A percentile compares a stretch with the other conserved stretches of the same genome.
Conservation (phyloP, 768 basidiomycete genomes). For the Boletus pseudo-olivaceus region DNA sequence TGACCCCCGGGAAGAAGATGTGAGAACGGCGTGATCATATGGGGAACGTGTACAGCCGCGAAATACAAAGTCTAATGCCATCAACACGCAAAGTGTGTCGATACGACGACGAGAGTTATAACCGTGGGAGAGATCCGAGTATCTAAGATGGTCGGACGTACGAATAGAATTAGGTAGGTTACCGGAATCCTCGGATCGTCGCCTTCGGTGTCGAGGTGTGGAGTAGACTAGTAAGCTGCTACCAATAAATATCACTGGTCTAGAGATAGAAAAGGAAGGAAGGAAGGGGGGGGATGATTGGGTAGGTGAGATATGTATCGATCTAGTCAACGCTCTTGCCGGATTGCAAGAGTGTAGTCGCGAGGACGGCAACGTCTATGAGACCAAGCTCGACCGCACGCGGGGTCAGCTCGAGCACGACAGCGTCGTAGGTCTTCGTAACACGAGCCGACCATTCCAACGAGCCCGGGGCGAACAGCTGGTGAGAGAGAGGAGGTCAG, state of each 20-base stretch:
- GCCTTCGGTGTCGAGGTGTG: neutral
- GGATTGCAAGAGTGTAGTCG: conserved; percentile 52
- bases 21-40: neutral
- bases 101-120: neutral
- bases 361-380: conserved; percentile 49
- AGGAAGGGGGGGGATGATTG: too few species aligned
- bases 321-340: conserved; percentile 60
- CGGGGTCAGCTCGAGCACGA: conserved; percentile 54
- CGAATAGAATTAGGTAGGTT: neutral
- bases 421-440: conserved; percentile 40
- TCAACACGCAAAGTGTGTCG: neutral
- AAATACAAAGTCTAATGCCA: neutral
- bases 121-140: neutral
- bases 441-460: conserved; percentile 47
- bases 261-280: neutral
- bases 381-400: conserved; percentile 54
- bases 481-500: neutral
- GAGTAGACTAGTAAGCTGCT: neutral
- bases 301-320: neutral
- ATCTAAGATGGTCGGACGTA: neutral
- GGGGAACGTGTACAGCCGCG: neutral
- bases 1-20: too few species aligned
- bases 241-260: neutral
- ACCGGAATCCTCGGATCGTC: neutral
- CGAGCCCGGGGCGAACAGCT: conserved; percentile 48